These are phyloP conservation scores for Cercophora samala DNA, from an alignment of 495 filamentous ascomycete genomes.

Conservation along the genomic window DNA sequence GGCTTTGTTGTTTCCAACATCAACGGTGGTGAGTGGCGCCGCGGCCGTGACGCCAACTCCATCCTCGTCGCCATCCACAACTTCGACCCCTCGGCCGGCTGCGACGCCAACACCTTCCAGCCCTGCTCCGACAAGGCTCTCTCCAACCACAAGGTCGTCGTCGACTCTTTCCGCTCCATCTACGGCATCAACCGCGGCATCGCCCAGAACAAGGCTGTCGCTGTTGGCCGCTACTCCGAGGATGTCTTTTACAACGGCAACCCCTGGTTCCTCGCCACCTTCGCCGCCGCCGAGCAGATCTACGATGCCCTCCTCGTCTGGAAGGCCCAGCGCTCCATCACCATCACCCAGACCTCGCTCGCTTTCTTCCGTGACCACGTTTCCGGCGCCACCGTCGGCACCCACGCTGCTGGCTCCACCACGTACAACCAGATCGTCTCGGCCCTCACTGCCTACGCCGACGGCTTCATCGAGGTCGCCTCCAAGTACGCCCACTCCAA, in stretches of 20 bases:
- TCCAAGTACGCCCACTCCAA: conserved; percentile 46
- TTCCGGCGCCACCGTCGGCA: conserved; percentile 47
- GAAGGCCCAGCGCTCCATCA: conserved; percentile 51
- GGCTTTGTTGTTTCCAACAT: conserved; percentile 59
- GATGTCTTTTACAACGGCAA: conserved; percentile 66
- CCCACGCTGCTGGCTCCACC: conserved; percentile 44
- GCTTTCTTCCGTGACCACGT: conserved; percentile 57
- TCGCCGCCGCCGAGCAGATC: conserved; percentile 63
- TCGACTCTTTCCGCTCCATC: conserved; percentile 60
- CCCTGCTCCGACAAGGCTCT: conserved; percentile 62
- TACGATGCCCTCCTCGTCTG: conserved; percentile 64
- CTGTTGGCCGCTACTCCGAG: conserved; percentile 66
- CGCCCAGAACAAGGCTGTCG: conserved; percentile 50
- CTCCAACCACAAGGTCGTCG: conserved; percentile 61
- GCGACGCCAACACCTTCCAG: conserved; percentile 57
- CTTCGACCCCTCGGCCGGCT: conserved; percentile 59
- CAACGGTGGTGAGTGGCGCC: conserved; percentile 45
- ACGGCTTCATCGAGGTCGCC: conserved; percentile 58
- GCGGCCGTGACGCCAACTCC: conserved; percentile 61
- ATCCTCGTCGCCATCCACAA: conserved; percentile 61
- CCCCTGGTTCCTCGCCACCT: conserved; percentile 63
- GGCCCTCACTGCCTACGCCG: conserved; percentile 59
- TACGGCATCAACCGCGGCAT: conserved; percentile 58
- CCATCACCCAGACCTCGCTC: conserved; percentile 51
- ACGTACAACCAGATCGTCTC: conserved; percentile 51